Evolutionary conservation across 1,139 yeast species (phyloP), one percentile per base, ranked within the genome.

Genomic region (Yamadazyma friedrichii): DNA sequence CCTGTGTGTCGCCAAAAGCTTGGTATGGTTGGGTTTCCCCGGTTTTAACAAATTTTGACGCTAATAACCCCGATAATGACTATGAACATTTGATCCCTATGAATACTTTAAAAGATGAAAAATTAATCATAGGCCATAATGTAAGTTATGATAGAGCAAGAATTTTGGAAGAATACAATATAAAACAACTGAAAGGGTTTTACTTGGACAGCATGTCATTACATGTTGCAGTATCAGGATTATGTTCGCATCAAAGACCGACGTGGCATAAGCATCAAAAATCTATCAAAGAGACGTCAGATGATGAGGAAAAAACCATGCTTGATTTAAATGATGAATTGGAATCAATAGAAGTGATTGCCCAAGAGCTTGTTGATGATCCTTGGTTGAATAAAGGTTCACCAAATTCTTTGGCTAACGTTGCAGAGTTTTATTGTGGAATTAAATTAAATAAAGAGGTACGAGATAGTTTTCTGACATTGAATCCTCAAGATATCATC

Each of bases 21-120:
- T 89, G 98, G 96, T 94, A 91, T 58, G 83, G 84, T 0, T 94
- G 99, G 99, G 82, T 88, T 1, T 88, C 96, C 0, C 98, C 98
- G 0, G 80, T 76, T 58, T 61, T 93, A 13, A 50, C 55, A 16
- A 45, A 53, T 9, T 37, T 75, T 1, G 82, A 76, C 30, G 42
- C 48, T 44, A 39, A 50, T 34, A 35, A 38, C 15, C 26, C 16
- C 3, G 54, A 59, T 17, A 49, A 59, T 6, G 72, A 82, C 34
- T 74, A 69, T 53, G 68, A 78, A 32, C 95, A 89, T 52, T 64
- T 94, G 42, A 81, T 93, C 1, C 97, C 98, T 0, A 61, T 93
- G 58, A 76, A 83, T 50, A 70, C 76, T 2, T 56, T 64, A 17
- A 56, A 65, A 2, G 56, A 58, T 6, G 74, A 76, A 5, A 83